Evolutionary conservation across 371 early-diverging fungal species (phyloP).

Genomic region (Coemansia sp.): DNA sequence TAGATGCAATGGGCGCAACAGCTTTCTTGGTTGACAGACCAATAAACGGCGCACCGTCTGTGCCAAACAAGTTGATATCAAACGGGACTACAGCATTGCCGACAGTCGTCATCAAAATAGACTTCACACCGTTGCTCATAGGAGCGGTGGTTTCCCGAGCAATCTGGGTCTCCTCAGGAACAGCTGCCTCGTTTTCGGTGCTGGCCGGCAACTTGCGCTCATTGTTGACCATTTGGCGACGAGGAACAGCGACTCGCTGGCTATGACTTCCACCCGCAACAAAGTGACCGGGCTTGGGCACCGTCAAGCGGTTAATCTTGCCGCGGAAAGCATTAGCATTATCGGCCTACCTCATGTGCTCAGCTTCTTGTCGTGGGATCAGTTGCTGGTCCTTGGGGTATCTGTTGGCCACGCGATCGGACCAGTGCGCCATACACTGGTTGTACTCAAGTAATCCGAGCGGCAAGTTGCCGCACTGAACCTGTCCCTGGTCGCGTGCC

Average conservation of each 20-base stretch:
- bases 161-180: slow-evolving; percentile 9
- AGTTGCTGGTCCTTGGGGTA: slow-evolving; percentile 26
- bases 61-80: slow-evolving; percentile 35
- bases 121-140: neutral
- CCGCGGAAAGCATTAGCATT: slow-evolving; percentile 20
- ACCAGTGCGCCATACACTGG: slow-evolving; percentile 49
- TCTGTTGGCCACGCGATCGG: slow-evolving; percentile 39
- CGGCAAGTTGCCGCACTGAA: slow-evolving; percentile 34
- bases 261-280: slow-evolving; percentile 21
- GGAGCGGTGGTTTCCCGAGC: slow-evolving; percentile 5
- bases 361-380: slow-evolving; percentile 31
- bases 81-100: slow-evolving; percentile 42
- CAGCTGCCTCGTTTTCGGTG: neutral
- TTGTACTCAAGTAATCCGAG: slow-evolving; percentile 46
- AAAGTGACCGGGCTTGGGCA: slow-evolving; percentile 22
- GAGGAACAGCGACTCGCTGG: slow-evolving; percentile 12
- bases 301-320: slow-evolving; percentile 17
- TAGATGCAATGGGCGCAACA: neutral
- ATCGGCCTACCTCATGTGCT: slow-evolving; percentile 20
- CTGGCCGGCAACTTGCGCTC: slow-evolving; percentile 1
- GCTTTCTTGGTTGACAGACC: neutral
- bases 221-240: neutral
- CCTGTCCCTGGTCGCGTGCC: slow-evolving; percentile 29
- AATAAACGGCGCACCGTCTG: slow-evolving; percentile 9
- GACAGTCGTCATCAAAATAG: slow-evolving; percentile 38